Evolutionary conservation across 768 basidiomycete species (phyloP), one percentile per base, ranked within the genome.

Genomic region (Pisolithus microcarpus): DNA sequence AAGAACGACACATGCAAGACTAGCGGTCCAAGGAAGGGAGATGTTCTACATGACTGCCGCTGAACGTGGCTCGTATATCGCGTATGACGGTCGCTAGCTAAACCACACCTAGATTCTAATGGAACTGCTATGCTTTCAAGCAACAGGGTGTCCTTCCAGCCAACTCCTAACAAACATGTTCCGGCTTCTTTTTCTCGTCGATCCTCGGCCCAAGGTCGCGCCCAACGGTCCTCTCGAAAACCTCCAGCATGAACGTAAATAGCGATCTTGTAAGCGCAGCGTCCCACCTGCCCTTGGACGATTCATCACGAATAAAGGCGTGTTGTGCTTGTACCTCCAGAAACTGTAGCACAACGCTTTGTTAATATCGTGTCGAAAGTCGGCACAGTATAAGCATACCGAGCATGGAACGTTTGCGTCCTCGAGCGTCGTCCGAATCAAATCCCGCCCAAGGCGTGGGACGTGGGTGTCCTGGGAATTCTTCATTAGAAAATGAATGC

Each of bases 291-390:
- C 91, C 94, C 65, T 96, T 97, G 28, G 87, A 90, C 7, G 79
- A 77, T 60, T 93, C 91, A 64, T 95, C 93, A 5, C 94, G 83
- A 54, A 97, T 85, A 68, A 97, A 97, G 3, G 95, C 95, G 58
- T 97, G 94, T 61, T 98, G 94, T 0, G 94, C 95, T 66, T 96
- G 92, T 13, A 97, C 91, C 66, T 98, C 95, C 52, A 96, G 70
- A 66, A 94, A 93, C 88, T 93, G 62, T 11, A 49, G 34, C 11
- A 23, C 18, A 1, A 15, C 47, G 31, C 21, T 6, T 8, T 36
- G 44, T 65, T 5, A 55, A 51, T 47, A 23, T 45, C 19, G 43
- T 46, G 48, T 47, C 38, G 44, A 24, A 34, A 44, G 30, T 30
- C 24, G 26, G 8, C 31, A 46, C 47, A 39, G 34, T 38, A 36